A percentile compares a stretch with the other conserved stretches of the same genome.
Conservation (phyloP, 176 grass and related monocot species). For the Oryza officinalis region DNA sequence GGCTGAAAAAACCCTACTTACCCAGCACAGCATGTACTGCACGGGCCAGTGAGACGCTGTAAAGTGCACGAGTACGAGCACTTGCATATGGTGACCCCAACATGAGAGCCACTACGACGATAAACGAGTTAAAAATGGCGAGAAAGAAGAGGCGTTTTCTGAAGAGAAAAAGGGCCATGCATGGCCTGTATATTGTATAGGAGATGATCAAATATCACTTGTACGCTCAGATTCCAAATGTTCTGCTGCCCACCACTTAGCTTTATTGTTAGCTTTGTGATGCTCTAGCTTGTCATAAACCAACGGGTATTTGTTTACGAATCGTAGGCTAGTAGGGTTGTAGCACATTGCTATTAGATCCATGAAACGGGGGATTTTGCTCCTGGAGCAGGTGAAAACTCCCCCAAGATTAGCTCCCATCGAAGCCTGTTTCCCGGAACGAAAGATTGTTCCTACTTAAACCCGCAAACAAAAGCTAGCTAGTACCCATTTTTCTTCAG, state of each 20-base stretch:
- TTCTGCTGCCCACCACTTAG: neutral
- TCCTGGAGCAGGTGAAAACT: slow-evolving; percentile 26
- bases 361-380: slow-evolving; percentile 70
- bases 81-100: slow-evolving; percentile 26
- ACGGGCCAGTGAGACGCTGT: slow-evolving; percentile 35
- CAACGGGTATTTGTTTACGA: neutral
- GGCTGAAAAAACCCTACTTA: slow-evolving; percentile 33
- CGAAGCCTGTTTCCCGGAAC: slow-evolving; percentile 55
- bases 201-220: slow-evolving; percentile 1
- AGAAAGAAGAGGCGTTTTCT: neutral
- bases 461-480: neutral
- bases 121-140: neutral
- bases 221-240: slow-evolving; percentile 47
- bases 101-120: slow-evolving; percentile 25
- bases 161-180: neutral
- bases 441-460: slow-evolving; percentile 45
- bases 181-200: neutral
- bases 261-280: slow-evolving; percentile 17
- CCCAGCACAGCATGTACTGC: slow-evolving; percentile 32
- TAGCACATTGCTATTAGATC: slow-evolving; percentile 40
- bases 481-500: neutral
- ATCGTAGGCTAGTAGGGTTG: neutral
- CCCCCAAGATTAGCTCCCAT: slow-evolving; percentile 53
- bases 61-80: slow-evolving; percentile 25
- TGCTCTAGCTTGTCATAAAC: neutral